Conservation (phyloP, 2,329 filamentous ascomycete species). For the Chalaropsis ovoidea region DNA sequence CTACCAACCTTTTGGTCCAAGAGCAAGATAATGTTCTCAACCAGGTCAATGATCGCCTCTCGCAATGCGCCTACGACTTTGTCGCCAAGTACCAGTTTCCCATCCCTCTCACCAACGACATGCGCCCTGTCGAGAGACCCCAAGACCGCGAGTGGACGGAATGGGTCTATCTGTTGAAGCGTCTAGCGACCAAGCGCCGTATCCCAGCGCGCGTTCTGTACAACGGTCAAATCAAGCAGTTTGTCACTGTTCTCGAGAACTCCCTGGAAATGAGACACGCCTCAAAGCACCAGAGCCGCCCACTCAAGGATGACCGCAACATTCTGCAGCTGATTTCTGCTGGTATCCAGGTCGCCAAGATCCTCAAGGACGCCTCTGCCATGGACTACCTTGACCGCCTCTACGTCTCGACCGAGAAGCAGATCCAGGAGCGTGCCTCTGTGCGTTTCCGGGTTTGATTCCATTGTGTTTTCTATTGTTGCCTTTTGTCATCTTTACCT, state of each 20-base stretch:
- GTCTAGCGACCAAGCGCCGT: slow-evolving; percentile 73
- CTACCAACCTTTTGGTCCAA: slow-evolving; percentile 69
- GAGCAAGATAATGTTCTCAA: slow-evolving; percentile 75
- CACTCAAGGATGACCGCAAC: slow-evolving; percentile 79
- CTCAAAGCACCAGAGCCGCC: slow-evolving; percentile 71
- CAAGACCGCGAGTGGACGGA: slow-evolving; percentile 82
- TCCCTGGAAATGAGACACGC: slow-evolving; percentile 80
- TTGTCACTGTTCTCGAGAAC: slow-evolving; percentile 80
- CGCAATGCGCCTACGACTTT: slow-evolving; percentile 80
- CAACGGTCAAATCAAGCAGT: slow-evolving; percentile 83
- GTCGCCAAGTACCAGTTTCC: slow-evolving; percentile 86
- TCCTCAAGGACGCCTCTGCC: slow-evolving; percentile 70
- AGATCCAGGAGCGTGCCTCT: slow-evolving; percentile 58
- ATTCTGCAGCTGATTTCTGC: slow-evolving; percentile 80
- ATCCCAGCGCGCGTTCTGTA: slow-evolving; percentile 77
- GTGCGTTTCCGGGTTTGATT: slow-evolving; percentile 35
- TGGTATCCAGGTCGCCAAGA: slow-evolving; percentile 77
- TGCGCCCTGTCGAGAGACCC: slow-evolving; percentile 62
- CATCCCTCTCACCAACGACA: slow-evolving; percentile 72
- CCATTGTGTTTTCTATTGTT: not conserved
- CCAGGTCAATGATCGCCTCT: slow-evolving; percentile 73
- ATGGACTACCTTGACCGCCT: slow-evolving; percentile 74
- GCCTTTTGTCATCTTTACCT: slow-evolving; percentile 9
- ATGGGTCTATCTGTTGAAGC: slow-evolving; percentile 80
- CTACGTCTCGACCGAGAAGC: slow-evolving; percentile 70